Evolutionary conservation across 805 yeast species (phyloP), one percentile per base, ranked within the genome.

Genomic region (Ogataea polymorpha): DNA sequence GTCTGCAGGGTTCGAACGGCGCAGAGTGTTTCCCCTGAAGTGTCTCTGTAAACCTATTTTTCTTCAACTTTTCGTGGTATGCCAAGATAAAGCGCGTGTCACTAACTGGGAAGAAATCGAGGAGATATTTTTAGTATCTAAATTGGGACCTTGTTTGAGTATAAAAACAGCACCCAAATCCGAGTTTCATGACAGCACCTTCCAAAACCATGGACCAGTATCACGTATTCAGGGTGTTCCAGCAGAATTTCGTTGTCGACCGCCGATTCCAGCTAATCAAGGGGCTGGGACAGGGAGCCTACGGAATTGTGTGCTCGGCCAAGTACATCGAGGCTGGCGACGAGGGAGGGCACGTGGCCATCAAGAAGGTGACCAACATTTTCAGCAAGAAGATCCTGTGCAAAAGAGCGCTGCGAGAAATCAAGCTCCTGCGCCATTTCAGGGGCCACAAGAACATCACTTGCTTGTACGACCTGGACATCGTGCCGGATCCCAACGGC

Each of bases 211-310:
- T 39, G 31, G 58, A 58, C 31, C 62, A 59, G 37, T 61, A 62
- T 41, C 64, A 60, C 42, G 56, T 51, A 2, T 61, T 60, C 30
- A 49, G 80, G 51, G 90, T 85, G 28, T 84, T 78, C 66, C 86
- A 86, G 58, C 99, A 93, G 66, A 96, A 88, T 59, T 93, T 93
- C 62, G 79, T 90, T 31, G 90, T 93, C 42, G 98, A 93, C 63
- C 79, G 79, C 50, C 70, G 96, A 39, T 88, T 91, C 61, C 86
- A 88, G 58, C 75, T 93, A 52, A 87, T 88, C 44, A 86, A 90
- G 56, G 98, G 93, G 54, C 75, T 93, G 28, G 99, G 99, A 5
- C 97, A 93, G 55, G 99, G 99, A 10, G 98, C 99, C 1, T 93
- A 93, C 58, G 99, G 99, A 30, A 82, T 91, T 4, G 99, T 93